Evolutionary conservation across 2,329 filamentous ascomycete species (phyloP).

Genomic region (Coniochaeta ligniaria): DNA sequence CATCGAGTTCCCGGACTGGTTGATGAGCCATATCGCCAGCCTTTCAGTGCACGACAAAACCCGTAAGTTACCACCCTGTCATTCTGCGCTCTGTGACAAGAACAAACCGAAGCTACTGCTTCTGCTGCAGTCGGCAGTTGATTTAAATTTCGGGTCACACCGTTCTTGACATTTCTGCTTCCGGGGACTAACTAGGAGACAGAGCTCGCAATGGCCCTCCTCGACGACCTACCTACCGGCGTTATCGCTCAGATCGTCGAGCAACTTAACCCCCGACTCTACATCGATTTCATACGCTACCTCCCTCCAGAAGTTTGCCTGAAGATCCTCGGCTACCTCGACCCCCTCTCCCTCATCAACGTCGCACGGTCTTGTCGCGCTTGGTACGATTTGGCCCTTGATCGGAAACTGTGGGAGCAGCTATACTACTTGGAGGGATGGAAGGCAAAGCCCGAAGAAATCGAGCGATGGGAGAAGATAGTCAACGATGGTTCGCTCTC

Average conservation of each 20-base stretch:
- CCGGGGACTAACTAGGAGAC: constrained; percentile 3
- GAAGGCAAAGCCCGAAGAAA: constrained; percentile 61
- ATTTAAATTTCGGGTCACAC: neutral
- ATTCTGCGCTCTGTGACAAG: neutral
- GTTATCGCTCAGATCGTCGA: constrained; percentile 75
- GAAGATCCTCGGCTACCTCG: constrained; percentile 80
- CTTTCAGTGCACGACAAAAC: constrained; percentile 42
- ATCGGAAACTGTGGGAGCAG: constrained; percentile 79
- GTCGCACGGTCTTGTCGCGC: constrained; percentile 71
- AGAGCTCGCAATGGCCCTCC: constrained; percentile 76
- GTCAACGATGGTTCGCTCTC: constrained; percentile 35
- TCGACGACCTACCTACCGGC: constrained; percentile 73
- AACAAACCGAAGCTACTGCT: neutral
- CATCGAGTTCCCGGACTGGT: constrained; percentile 40
- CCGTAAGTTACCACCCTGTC: constrained; percentile 26
- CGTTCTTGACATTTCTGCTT: neutral
- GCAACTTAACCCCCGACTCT: constrained; percentile 71
- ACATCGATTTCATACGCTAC: constrained; percentile 84
- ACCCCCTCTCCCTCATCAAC: constrained; percentile 70
- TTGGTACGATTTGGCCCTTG: constrained; percentile 76
- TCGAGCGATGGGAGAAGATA: constrained; percentile 58
- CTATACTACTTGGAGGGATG: constrained; percentile 84
- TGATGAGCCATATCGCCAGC: constrained; percentile 40
- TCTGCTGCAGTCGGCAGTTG: neutral
- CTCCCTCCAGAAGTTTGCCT: constrained; percentile 88